Percentiles rank a stretch among this genome's conserved stretches.
phyloP scores from a whole-genome alignment of 306 rosid genomes.

The Medicago lupulina region DNA sequence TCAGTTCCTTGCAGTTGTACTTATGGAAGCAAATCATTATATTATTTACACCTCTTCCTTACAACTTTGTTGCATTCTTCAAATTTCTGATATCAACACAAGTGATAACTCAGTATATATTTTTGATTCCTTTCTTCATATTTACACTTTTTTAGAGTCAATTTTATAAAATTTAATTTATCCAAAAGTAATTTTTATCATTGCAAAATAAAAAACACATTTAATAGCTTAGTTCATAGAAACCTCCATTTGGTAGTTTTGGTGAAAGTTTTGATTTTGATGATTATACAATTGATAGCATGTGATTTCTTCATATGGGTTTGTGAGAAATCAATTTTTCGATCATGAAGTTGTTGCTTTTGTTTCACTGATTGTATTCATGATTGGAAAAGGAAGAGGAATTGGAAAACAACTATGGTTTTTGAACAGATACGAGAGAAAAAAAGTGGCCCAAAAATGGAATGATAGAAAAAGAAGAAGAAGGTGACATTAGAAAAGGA shows the following conservation, averaged over 20 bases:
- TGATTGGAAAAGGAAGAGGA: neutral
- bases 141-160: too few species aligned
- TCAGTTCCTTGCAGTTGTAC: too few species aligned
- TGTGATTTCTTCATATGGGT: conserved; percentile 27
- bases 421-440: conserved; percentile 37
- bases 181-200: too few species aligned
- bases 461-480: conserved; percentile 38
- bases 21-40: too few species aligned
- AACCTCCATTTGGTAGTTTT: neutral
- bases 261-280: neutral
- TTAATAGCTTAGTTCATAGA: too few species aligned
- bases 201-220: too few species aligned
- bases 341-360: neutral
- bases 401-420: neutral
- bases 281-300: neutral
- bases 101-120: too few species aligned
- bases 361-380: neutral
- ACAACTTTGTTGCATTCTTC: too few species aligned
- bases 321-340: conserved; percentile 14
- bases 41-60: too few species aligned
- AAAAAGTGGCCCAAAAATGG: conserved; percentile 63
- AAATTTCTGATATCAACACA: too few species aligned
- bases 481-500: conserved; percentile 50
- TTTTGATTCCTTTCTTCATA: too few species aligned
- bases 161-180: too few species aligned